Conservation (phyloP, 2,329 filamentous ascomycete species). For the Paraphoma chrysanthemicola region DNA sequence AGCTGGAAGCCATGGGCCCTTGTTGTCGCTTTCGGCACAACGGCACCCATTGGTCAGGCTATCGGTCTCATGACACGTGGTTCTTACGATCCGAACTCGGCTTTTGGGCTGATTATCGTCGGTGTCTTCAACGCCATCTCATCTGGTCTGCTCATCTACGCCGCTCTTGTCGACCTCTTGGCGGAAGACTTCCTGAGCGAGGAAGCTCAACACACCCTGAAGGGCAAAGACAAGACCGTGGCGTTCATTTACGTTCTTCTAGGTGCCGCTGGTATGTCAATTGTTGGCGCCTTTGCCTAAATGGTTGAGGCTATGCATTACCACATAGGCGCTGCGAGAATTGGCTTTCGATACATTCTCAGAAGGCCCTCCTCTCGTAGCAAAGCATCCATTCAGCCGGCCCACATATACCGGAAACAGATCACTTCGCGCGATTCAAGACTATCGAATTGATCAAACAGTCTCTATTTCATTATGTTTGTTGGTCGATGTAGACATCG, state of each 20-base stretch:
- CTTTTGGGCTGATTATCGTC: conserved; percentile 69
- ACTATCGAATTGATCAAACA: neutral
- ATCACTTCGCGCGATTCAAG: no score
- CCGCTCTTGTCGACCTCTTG: conserved; percentile 68
- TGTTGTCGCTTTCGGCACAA: conserved; percentile 68
- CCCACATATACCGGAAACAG: no score
- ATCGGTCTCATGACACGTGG: conserved; percentile 65
- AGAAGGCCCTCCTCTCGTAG: no score
- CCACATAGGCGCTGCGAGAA: no score
- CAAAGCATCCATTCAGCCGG: no score
- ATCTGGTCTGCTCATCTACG: conserved; percentile 67
- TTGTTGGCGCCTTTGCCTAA: conserved; percentile 48
- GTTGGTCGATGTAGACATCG: conserved; percentile 4
- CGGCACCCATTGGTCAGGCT: conserved; percentile 69
- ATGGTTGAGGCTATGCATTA: neutral
- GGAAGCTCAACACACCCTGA: conserved; percentile 55
- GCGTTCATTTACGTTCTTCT: conserved; percentile 57
- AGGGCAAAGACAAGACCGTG: conserved; percentile 59
- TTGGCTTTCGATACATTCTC: no score
- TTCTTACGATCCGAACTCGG: conserved; percentile 68
- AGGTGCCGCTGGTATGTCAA: conserved; percentile 47
- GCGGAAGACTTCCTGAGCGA: conserved; percentile 70
- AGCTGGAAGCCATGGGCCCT: conserved; percentile 67
- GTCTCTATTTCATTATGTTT: conserved; percentile 3
- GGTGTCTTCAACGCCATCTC: conserved; percentile 72